Evolutionary conservation across 345 rosid species (phyloP), one percentile per base, ranked within the genome.

Genomic region (Microcos paniculata): DNA sequence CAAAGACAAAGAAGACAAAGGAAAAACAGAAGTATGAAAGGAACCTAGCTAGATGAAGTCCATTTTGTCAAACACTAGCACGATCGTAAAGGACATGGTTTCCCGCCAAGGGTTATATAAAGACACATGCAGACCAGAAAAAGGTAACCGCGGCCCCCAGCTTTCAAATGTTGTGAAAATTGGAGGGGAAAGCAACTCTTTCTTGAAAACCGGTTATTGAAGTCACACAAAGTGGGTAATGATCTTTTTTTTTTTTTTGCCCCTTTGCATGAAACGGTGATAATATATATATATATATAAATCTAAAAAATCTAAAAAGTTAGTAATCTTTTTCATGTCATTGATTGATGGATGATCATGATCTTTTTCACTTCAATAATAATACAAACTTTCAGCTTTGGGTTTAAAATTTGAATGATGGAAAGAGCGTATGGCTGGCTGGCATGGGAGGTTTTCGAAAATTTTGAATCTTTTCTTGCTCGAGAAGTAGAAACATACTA

Each of bases 341-440:
- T 78, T 82, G 85, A 87, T 87, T 82, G 86, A 82, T 75, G 75
- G 86, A 87, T 87, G 86, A 87, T 87, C 72, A 84, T 84, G 70
- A 79, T 77, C 82, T 79, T 81, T 82, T 78, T 80, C 80, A 69
- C 86, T 80, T 79, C 84, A 82, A 77, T 77, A 70, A 74, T 82
- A 72, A 76, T 82, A 62, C 18, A 19, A 62, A 21, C 71, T 80
- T 76, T 70, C 70, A 74, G 72, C 15, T 61, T 74, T 67, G 70
- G 66, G 57, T 74, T 81, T 76, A 76, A 84, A 74, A 26, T 82
- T 82, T 78, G 82, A 80, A 78, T 74, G 61, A 76, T 62, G 64
- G 38, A 35, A 35, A 59, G 48, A 57, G 28, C 40, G 40, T 26
- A 43, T 16, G 14, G 8, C 4, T 35, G 40, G 40, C 40, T n/a